Conservation (phyloP, 305 asterid genomes). For the Solanum hybrid region DNA sequence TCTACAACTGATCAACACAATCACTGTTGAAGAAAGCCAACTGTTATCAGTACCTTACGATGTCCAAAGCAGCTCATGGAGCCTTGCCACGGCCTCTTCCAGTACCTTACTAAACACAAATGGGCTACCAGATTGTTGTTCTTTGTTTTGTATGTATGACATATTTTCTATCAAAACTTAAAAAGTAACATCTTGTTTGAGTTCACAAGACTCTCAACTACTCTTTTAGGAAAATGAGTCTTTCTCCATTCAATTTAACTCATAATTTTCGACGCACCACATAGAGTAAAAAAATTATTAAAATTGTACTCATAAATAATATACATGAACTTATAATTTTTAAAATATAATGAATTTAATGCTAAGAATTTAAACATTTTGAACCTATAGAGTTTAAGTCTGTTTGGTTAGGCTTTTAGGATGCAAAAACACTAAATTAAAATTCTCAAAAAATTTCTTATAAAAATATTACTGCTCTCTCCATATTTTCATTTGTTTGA, state of each 20-base stretch:
- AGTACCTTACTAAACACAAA: not conserved
- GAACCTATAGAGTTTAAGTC: not conserved
- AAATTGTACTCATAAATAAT: too few relatives aligned
- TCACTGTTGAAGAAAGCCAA: not conserved
- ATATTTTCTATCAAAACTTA: not conserved
- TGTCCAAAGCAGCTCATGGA: not conserved
- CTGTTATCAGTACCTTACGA: not conserved
- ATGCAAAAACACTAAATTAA: not conserved
- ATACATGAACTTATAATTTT: too few relatives aligned
- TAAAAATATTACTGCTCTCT: too few relatives aligned
- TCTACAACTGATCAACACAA: constrained; percentile 24
- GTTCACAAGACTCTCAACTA: not conserved
- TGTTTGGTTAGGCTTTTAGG: not conserved
- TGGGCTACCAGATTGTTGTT: not conserved
- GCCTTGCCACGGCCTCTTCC: constrained; percentile 4
- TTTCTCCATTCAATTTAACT: not conserved
- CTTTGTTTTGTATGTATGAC: not conserved
- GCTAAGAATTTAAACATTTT: not conserved
- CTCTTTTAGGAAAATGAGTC: not conserved
- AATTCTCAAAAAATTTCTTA: not conserved
- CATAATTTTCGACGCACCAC: not conserved
- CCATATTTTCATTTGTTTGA: too few relatives aligned
- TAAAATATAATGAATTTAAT: not conserved
- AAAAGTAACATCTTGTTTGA: not conserved
- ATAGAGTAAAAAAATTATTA: too few relatives aligned